Base-by-base conservation (phyloP, 345 rosid genomes). In the Pistacia atlantica region DNA sequence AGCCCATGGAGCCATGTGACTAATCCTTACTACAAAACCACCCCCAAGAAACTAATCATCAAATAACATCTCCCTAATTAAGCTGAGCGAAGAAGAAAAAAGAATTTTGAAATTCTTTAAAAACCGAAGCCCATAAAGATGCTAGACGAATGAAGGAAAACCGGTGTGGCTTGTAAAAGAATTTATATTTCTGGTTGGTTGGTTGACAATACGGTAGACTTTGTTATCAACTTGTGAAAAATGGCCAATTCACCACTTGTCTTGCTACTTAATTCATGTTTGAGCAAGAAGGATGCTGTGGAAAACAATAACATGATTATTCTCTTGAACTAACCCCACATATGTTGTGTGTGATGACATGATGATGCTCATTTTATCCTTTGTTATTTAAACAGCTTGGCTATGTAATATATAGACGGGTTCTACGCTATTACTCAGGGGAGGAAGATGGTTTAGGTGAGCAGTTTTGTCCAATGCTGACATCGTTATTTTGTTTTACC, bases 371-470 rank as follows among this genome's bases (percentile, higher is more conserved):
- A 73, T 62, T 42, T 11, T 69, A 20, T 78, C 4, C 69, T 28
- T 64, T 72, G 25, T 48, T 46, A 5, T 17, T 49, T 62, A 56
- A 35, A 49, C 93, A 94, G 97, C 97, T 92, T 61, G 97, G 97
- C 4, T 94, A 97, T 72, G 85, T 92, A 67, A 92, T 93, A 31
- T 92, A 91, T 76, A 81, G 98, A 85, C 86, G 98, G 75, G 98
- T 94, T 73, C 85, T 94, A 49, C 91, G 97, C 11, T 92, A 94
- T 84, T 97, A 97, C 78, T 97, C 94, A 46, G 97, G 99, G 57
- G 97, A 97, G 65, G 99, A 92, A 84, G 97, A 90, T 81, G 98
- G 97, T 2, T 84, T 92, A 82, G 92, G 99, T 91, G 79, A 87
- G 86, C 81, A 72, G 11, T 77, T 37, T n/a, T 42, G 68, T 49